Evolutionary conservation across 345 rosid species (phyloP), one percentile per base, ranked within the genome.

Genomic region (Hibiscus syriacus): DNA sequence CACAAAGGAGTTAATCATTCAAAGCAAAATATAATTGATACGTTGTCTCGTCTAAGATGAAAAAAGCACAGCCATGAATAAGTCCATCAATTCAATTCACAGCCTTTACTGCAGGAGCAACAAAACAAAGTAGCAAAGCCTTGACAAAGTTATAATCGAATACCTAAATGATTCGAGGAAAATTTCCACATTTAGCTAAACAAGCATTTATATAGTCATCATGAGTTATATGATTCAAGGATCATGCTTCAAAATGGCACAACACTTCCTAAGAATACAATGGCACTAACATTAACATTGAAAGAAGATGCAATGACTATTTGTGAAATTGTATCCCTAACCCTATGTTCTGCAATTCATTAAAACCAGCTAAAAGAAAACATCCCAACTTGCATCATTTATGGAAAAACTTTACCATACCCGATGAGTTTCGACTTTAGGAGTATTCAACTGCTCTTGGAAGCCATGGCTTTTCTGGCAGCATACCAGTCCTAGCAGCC

Each of bases 401-500:
- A 32, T 9, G 46, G 56, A 49, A 66, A 49, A 17, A 65, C 64
- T 22, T 41, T 54, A 8, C 0, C 23, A 46, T 80, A 81, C 85
- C 80, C 29, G 69, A 65, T 5, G 67, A 48, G 10, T 25, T 46
- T 66, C 11, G 60, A n/a, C n/a, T n/a, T n/a, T n/a, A n/a, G n/a
- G n/a, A 63, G 39, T 54, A 32, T 77, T 89, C 86, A 93, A 65
- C 78, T 75, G 61, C 72, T 67, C 70, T 94, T 94, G 56, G 73
- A 62, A 25, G 71, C 75, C 80, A 76, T 5, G 55, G 49, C 69
- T 54, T 79, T 91, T 79, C 96, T 80, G 65, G 92, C 96, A 69
- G 84, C 90, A 41, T 62, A 41, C 20, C 13, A 43, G 76, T 88
- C 78, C 97, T 80, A 61, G 90, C 93, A 69, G 87, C 90, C 36